Percentiles rank a stretch among this genome's conserved stretches.
These are phyloP conservation scores for Sphaerulina musiva DNA, from an alignment of 2,329 filamentous ascomycete genomes.

Conservation along the genomic window DNA sequence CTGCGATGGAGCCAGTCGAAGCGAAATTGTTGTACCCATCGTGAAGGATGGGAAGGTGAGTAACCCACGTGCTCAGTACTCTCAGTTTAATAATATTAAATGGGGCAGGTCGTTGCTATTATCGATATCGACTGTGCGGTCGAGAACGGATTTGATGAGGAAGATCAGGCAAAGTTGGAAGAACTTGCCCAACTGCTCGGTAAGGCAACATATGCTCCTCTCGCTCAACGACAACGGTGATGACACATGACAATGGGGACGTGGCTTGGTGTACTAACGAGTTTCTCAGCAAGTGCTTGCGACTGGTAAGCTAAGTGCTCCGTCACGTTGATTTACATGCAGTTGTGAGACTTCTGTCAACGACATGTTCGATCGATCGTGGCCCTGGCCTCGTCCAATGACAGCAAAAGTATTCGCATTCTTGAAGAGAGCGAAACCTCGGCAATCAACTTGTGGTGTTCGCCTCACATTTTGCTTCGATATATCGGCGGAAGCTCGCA, in stretches of 20 bases:
- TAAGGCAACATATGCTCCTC: too few relatives aligned
- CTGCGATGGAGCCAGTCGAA: constrained; percentile 67
- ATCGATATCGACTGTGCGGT: constrained; percentile 74
- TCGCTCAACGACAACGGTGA: too few relatives aligned
- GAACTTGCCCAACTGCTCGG: constrained; percentile 45
- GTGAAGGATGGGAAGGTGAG: constrained; percentile 45
- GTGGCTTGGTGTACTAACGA: constrained; percentile 8
- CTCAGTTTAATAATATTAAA: not conserved
- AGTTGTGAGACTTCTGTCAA: not conserved
- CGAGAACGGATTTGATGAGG: constrained; percentile 59
- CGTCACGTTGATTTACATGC: not conserved
- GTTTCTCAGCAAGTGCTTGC: constrained; percentile 53
- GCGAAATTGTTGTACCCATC: constrained; percentile 77
- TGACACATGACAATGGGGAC: too few relatives aligned
- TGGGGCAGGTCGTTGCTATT: constrained; percentile 57
- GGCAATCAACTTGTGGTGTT: too few relatives aligned
- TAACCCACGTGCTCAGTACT: not conserved
- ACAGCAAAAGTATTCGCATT: too few relatives aligned
- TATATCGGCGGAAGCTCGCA: not conserved
- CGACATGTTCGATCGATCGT: not conserved
- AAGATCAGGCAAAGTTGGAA: constrained; percentile 61
- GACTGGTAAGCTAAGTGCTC: constrained; percentile 50
- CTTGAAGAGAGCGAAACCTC: too few relatives aligned
- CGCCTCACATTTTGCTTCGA: too few relatives aligned
- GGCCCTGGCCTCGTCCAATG: too few relatives aligned